Evolutionary conservation across 352 stramenopile species (phyloP).

Genomic region (Pythium monospermum): DNA sequence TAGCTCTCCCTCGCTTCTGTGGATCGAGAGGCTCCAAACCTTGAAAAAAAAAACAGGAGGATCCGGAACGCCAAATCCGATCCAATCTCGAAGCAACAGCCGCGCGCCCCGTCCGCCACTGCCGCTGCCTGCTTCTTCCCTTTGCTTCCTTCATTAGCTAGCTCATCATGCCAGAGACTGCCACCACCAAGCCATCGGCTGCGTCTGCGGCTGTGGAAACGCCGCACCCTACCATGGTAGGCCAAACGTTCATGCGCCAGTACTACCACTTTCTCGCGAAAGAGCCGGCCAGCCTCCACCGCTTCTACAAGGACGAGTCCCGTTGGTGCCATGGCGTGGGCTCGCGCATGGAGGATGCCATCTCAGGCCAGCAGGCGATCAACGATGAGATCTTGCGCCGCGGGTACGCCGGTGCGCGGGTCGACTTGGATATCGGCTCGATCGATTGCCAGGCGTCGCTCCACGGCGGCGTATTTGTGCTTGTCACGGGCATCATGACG

Average conservation of each 20-base stretch:
- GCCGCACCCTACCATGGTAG: conserved; percentile 61
- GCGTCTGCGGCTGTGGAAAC: no score
- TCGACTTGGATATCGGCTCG: conserved; percentile 77
- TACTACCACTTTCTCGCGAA: conserved; percentile 88
- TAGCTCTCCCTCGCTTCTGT: conserved; percentile 19
- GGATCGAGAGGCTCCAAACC: conserved; percentile 7
- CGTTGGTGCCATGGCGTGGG: conserved; percentile 75
- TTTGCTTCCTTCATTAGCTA: neutral
- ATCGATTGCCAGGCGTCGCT: conserved; percentile 84
- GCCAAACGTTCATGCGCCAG: conserved; percentile 86
- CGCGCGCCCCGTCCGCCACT: neutral
- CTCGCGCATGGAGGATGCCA: conserved; percentile 77
- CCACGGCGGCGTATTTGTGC: conserved; percentile 67
- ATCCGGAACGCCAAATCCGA: neutral
- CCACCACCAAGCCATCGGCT: conserved; percentile 1
- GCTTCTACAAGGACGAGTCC: conserved; percentile 87
- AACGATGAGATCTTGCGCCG: conserved; percentile 80
- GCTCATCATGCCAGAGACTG: conserved; percentile 44
- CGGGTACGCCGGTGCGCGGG: conserved; percentile 67
- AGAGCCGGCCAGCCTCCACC: conserved; percentile 77
- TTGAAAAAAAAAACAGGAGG: neutral
- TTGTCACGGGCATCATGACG: conserved; percentile 87
- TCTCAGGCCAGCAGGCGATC: conserved; percentile 72
- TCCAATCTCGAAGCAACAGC: neutral
- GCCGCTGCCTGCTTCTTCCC: conserved; percentile 4